Evolutionary conservation across 352 stramenopile genomes (phyloP).

Genomic region (Phytopythium cucurbitacearum): DNA sequence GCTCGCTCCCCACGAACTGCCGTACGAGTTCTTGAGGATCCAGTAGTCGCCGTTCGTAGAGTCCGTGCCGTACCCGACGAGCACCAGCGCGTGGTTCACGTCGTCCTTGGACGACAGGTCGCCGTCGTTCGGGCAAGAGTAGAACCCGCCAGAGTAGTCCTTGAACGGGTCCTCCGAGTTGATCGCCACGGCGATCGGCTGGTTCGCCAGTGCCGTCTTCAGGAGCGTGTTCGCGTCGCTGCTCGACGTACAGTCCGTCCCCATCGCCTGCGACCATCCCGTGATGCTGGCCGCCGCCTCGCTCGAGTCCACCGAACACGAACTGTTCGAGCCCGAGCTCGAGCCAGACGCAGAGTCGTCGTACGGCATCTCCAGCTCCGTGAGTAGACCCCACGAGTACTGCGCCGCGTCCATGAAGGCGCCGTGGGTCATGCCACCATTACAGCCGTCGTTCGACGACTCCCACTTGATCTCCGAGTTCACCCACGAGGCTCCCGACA

Average conservation of each 20-base stretch:
- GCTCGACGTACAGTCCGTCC: constrained; percentile 44
- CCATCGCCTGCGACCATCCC: constrained; percentile 63
- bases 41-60: constrained; percentile 58
- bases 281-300: constrained; percentile 69
- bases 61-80: constrained; percentile 74
- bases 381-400: constrained; percentile 55
- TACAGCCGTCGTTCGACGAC: constrained; percentile 70
- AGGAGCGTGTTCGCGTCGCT: constrained; percentile 51
- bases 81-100: constrained; percentile 71
- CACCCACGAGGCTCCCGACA: constrained; percentile 51
- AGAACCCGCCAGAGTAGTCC: constrained; percentile 64
- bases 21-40: constrained; percentile 85
- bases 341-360: constrained; percentile 27
- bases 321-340: constrained; percentile 18
- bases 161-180: constrained; percentile 72
- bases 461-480: constrained; percentile 66
- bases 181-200: constrained; percentile 73
- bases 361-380: constrained; percentile 73
- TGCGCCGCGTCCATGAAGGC: constrained; percentile 71
- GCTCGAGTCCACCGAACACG: constrained; percentile 31
- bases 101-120: constrained; percentile 57
- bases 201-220: constrained; percentile 42
- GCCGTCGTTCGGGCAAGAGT: constrained; percentile 65
- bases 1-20: constrained; percentile 52
- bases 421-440: constrained; percentile 79